A percentile compares a stretch with the other conserved stretches of the same genome.
Conservation (phyloP, 1,284 basidiomycete genomes). For the Sphagnurus paluster region DNA sequence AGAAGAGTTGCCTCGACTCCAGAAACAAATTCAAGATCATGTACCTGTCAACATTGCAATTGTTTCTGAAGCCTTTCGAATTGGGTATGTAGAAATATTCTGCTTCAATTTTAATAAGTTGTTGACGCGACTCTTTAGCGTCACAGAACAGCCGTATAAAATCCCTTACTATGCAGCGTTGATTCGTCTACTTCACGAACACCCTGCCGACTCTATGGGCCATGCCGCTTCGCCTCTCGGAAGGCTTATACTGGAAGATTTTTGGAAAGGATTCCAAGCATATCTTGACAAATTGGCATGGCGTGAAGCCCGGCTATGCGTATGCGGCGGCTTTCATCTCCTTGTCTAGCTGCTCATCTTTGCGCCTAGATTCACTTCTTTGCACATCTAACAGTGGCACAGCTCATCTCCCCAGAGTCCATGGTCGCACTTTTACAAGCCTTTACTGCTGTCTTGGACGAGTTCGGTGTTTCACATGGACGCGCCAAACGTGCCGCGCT, state of each 20-base stretch:
- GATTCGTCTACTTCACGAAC: slow-evolving; percentile 68
- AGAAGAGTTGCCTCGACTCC: slow-evolving; percentile 68
- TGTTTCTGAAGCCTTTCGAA: slow-evolving; percentile 75
- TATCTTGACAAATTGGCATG: slow-evolving; percentile 86
- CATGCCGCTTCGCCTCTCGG: slow-evolving; percentile 55
- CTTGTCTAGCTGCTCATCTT: background rate
- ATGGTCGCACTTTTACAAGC: slow-evolving; percentile 78
- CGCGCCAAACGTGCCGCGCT: slow-evolving; percentile 84
- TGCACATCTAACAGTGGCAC: slow-evolving; percentile 77
- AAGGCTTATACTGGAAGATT: slow-evolving; percentile 80
- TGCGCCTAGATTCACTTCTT: slow-evolving; percentile 81
- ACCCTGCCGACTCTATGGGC: slow-evolving; percentile 37
- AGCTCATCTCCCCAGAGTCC: slow-evolving; percentile 73
- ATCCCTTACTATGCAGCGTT: slow-evolving; percentile 85
- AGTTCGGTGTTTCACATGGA: slow-evolving; percentile 86
- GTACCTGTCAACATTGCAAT: slow-evolving; percentile 56
- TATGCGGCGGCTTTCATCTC: slow-evolving; percentile 41
- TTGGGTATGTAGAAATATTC: slow-evolving; percentile 51
- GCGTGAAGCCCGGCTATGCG: slow-evolving; percentile 84
- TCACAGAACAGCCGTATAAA: slow-evolving; percentile 92
- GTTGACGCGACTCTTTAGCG: slow-evolving; percentile 27
- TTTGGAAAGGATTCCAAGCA: slow-evolving; percentile 84
- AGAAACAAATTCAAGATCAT: slow-evolving; percentile 63
- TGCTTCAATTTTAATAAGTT: background rate
- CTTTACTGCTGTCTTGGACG: slow-evolving; percentile 84